Conservation (phyloP, 1,284 basidiomycete species). For the Salmacisia buchloeana region DNA sequence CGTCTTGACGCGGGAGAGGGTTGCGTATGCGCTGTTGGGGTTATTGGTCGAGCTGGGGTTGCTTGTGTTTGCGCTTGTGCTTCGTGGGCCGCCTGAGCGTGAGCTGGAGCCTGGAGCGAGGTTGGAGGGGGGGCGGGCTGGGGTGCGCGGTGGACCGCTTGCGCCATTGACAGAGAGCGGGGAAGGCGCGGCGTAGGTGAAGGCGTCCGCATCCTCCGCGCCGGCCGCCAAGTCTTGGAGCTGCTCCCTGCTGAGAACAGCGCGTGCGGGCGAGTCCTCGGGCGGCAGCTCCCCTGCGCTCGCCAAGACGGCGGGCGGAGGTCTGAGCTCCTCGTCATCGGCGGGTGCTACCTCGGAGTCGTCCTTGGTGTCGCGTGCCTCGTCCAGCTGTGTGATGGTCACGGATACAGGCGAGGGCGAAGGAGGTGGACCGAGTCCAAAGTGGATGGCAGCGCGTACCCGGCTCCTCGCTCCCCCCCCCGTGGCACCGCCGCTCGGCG, state of each 20-base stretch:
- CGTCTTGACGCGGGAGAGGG: neutral
- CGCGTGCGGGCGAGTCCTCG: neutral
- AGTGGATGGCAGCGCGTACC: neutral
- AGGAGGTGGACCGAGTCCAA: neutral
- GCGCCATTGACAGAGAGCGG: neutral
- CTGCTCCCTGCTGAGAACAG: neutral
- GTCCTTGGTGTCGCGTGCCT: too few relatives aligned
- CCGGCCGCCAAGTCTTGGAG: neutral
- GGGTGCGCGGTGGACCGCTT: neutral
- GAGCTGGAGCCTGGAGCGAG: neutral
- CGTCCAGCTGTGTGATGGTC: too few relatives aligned
- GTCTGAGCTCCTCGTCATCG: neutral
- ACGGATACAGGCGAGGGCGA: too few relatives aligned
- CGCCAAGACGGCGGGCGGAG: neutral
- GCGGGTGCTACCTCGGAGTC: too few relatives aligned
- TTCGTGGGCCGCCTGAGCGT: neutral
- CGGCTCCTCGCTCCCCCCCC: neutral
- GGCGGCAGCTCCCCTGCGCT: neutral
- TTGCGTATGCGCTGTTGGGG: constrained; percentile 4
- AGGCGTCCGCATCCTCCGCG: neutral
- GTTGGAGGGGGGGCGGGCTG: neutral
- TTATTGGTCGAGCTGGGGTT: neutral
- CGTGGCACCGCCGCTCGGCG: neutral
- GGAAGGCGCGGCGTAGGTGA: neutral
- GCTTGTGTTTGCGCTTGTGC: neutral